Base-by-base conservation (phyloP, 495 filamentous ascomycete species). In the Trichoderma gamsii region DNA sequence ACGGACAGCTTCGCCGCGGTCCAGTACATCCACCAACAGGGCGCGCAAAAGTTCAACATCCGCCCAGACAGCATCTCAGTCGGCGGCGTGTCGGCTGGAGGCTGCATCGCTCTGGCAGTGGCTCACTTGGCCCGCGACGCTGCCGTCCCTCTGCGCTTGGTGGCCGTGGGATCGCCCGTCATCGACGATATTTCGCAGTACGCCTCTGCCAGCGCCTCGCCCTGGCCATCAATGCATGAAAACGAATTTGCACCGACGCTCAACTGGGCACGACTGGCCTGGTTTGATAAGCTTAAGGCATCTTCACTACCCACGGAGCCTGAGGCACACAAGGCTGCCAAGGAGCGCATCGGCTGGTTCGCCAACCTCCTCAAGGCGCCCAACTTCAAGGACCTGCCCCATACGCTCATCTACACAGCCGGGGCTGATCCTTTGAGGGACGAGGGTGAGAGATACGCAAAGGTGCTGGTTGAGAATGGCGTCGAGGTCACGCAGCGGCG, bases 381-480 rank as follows among this genome's bases (percentile, higher is more conserved):
- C 1, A 76, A 82, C 67, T 84, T 79, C 70, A 73, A 64, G 2
- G 70, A 72, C 1, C 70, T 85, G 12, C 77, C 80, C 41, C 76
- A 78, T 21, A 84, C 82, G 0, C 80, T 81, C 41, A 76, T 85
- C 27, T 76, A 79, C 38, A 84, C 83, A 0, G 82, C 78, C 16
- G 80, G 81, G 13, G 78, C 77, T 66, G 83, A 85, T 67, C 79
- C 82, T 0, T 67, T 85, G 65, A 70, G 83, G 1, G 83, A 85
- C 70, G 83, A 85, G 71, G 83, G 82, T 0, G 82, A 84, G 72
- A 80, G 80, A 0, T 85, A 85, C 69, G 82, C 76, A 1, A 68
- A 71, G 69, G 81, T 80, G 67, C 72, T 85, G 21, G 69, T 83
- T 32, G 77, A 80, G 46, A 78, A 74, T 1, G 83, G 83, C 11